Conservation (phyloP, 2,329 filamentous ascomycete species). For the Penicillium sp. region DNA sequence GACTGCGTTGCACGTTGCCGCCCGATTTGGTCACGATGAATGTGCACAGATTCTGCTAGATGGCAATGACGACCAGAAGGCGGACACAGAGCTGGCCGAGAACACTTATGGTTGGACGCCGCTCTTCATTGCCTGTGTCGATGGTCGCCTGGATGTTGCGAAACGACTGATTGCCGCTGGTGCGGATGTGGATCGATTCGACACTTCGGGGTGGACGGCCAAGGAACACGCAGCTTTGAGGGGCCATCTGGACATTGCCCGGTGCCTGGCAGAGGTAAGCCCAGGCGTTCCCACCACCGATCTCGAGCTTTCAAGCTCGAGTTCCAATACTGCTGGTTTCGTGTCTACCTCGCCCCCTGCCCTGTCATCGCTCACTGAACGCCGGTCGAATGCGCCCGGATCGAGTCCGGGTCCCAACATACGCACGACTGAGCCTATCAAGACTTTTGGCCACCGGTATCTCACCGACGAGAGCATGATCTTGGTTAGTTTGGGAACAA, state of each 20-base stretch:
- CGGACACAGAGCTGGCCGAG: conserved; percentile 72
- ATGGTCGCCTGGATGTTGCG: conserved; percentile 73
- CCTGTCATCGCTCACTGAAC: conserved; percentile 42
- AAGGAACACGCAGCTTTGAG: conserved; percentile 88
- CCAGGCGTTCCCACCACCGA: conserved; percentile 40
- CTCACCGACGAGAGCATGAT: conserved; percentile 84
- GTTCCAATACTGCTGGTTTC: conserved; percentile 31
- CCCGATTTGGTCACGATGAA: conserved; percentile 77
- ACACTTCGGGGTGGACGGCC: conserved; percentile 90
- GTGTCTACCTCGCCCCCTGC: conserved; percentile 35
- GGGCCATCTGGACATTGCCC: conserved; percentile 79
- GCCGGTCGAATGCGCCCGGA: conserved; percentile 37
- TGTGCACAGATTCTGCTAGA: conserved; percentile 74
- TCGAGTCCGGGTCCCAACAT: conserved; percentile 29
- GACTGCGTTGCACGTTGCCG: conserved; percentile 86
- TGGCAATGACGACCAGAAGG: conserved; percentile 66
- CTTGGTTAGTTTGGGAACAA: conserved; percentile 86
- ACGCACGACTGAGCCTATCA: conserved; percentile 68
- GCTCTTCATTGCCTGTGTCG: conserved; percentile 87
- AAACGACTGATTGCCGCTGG: conserved; percentile 74
- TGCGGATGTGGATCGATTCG: conserved; percentile 67
- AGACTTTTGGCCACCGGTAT: conserved; percentile 94
- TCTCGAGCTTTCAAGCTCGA: conserved; percentile 23
- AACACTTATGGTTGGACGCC: conserved; percentile 90
- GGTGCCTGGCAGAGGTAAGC: conserved; percentile 59